Evolutionary conservation across 2,329 filamentous ascomycete genomes (phyloP), one percentile per base, ranked within the genome.

Genomic region (Penicillium sp.): DNA sequence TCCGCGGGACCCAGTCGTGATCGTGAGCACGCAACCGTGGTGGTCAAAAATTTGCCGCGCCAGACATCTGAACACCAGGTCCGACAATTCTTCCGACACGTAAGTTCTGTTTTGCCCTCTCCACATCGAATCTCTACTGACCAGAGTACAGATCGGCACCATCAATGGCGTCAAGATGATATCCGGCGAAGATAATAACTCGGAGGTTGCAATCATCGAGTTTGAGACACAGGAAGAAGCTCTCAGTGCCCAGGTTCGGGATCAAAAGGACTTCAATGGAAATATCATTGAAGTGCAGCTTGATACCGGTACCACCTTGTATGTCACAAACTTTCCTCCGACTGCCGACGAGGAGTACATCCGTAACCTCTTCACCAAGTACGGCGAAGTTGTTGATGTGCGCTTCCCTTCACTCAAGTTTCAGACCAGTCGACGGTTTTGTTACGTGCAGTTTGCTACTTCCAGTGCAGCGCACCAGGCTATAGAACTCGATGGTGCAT

Each of bases 371-470:
- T 83, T 82, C 62, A 68, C 79, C 52, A 76, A 81, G 50, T 92
- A 85, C 62, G 93, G 93, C 38, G 83, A 92, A 38, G 84, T 98
- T 47, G 78, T 95, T 47, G 88, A 86, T 62, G 80, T 97, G 45
- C 86, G 93, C 20, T 93, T 93, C 72, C 93, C 93, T 1, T 95
- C 89, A 49, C 80, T 98, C 44, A 95, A 95, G 67, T 90, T 81
- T 69, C 92, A 96, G 63, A 85, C 86, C 1, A 85, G 88, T 60
- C 88, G 93, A 28, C 86, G 93, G 23, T 98, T 98, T 73, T 96
- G 91, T 74, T 98, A 98, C 68, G 79, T 96, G 6, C 89, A 95
- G n/a, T 96, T 96, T 66, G 79, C 83, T 42, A 82, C 83, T 28
- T 71, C 79, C 2, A 77, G 78, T n/a, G 80, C 81, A 45, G 88